Evolutionary conservation across 2,329 filamentous ascomycete genomes (phyloP), one percentile per base, ranked within the genome.

Genomic region (Aspergillus caelatus): DNA sequence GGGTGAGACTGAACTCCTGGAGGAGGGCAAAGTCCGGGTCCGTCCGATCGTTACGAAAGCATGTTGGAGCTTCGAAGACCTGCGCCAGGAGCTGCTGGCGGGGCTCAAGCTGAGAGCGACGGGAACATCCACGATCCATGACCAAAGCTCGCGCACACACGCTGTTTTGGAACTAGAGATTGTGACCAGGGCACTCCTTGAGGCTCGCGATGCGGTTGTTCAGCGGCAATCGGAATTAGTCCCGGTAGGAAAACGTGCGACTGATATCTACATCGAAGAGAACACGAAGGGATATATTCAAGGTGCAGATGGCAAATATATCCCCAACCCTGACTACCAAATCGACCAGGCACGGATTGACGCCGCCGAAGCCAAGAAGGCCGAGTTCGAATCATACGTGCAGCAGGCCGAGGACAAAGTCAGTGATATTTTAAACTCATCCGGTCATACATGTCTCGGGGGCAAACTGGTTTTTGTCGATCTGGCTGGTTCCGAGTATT

Each of bases 401-500:
- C 62, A 71, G 43, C 60, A 65, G 5, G 80, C 80, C 0, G 79
- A 82, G 67, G 67, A 71, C 1, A 32, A 70, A 1, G 72, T 79
- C 1, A 41, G 32, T 7, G 46, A 67, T 4, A 62, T 77, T 8
- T 72, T 78, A 19, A 59, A 66, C 3, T 50, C 46, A 11, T 64
- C 61, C 23, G 19, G 2, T 9, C 65, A 76, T 61, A 45, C 61
- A 21, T 77, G 76, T 54, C 70, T 83, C 0, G 80, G 80, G 1
- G 80, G 74, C 0, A 81, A 77, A 61, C 72, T 81, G 55, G 75
- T 82, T 11, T 83, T 82, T 70, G 79, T 83, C 1, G 81, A 83
- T 62, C 70, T 83, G 6, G 81, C 81, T 2, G 81, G 80, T 2
- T 74, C 81, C 0, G 81, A 83, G 65, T 82, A 79, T 56, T 77